These are phyloP conservation scores for Tylopilus sp. DNA, from an alignment of 768 basidiomycete genomes.

Conservation along the genomic window DNA sequence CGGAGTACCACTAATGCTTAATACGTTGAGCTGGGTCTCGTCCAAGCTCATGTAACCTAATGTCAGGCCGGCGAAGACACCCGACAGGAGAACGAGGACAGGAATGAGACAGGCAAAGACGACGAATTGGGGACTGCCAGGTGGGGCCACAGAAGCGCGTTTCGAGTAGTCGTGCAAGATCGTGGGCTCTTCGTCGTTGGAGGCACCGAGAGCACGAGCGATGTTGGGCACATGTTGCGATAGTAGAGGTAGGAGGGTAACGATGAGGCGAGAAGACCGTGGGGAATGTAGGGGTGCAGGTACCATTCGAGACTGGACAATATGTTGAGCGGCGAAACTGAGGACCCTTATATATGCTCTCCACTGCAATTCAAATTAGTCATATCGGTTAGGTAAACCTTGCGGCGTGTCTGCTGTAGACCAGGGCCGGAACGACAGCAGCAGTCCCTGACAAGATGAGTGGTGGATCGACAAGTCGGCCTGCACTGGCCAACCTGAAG, in stretches of 20 bases:
- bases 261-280: slow-evolving; percentile 43
- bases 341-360: neutral
- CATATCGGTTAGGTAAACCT: neutral
- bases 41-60: slow-evolving; percentile 92
- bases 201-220: slow-evolving; percentile 23
- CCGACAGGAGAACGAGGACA: slow-evolving; percentile 76
- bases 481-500: too few species aligned
- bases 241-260: slow-evolving; percentile 41
- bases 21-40: slow-evolving; percentile 85
- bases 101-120: slow-evolving; percentile 66
- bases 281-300: slow-evolving; percentile 31
- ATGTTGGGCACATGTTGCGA: slow-evolving; percentile 44
- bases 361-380: neutral
- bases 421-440: neutral
- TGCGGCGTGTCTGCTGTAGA: too few species aligned
- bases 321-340: neutral
- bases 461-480: neutral
- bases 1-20: slow-evolving; percentile 83
- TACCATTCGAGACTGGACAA: slow-evolving; percentile 35
- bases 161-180: slow-evolving; percentile 28
- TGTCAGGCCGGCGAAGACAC: slow-evolving; percentile 88
- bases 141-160: slow-evolving; percentile 22
- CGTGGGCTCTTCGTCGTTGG: slow-evolving; percentile 8
- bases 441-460: neutral
- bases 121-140: slow-evolving; percentile 31